These are phyloP conservation scores for Aspergillus heteromorphus DNA, from an alignment of 495 filamentous ascomycete genomes.

Conservation along the genomic window DNA sequence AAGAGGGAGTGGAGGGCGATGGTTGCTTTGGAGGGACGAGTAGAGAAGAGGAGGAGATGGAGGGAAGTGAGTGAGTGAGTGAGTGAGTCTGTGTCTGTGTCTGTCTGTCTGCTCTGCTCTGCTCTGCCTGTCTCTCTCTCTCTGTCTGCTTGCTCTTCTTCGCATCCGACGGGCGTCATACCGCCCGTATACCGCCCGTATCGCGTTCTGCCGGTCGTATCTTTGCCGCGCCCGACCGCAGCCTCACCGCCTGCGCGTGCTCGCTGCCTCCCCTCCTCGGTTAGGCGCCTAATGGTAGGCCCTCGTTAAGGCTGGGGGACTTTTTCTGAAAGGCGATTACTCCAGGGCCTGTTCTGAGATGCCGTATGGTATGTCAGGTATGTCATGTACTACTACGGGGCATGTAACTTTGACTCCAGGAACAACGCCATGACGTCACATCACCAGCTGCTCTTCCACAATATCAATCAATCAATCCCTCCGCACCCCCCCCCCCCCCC, in stretches of 20 bases:
- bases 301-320: too few relatives aligned
- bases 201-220: conserved; percentile 18
- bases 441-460: neutral
- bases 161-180: conserved; percentile 21
- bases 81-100: too few relatives aligned
- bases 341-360: too few relatives aligned
- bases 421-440: neutral
- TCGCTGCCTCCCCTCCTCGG: neutral
- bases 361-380: too few relatives aligned
- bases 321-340: too few relatives aligned
- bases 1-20: conserved; percentile 21
- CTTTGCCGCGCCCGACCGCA: conserved; percentile 13
- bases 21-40: conserved; percentile 11
- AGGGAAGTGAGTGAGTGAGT: neutral
- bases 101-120: neutral
- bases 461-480: neutral
- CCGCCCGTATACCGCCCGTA: conserved; percentile 14
- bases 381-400: neutral
- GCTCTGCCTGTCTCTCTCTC: neutral
- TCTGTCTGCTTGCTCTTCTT: too few relatives aligned
- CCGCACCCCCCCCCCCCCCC: neutral
- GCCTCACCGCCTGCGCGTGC: conserved; percentile 25
- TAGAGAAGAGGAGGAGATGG: conserved; percentile 26
- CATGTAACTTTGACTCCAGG: neutral
- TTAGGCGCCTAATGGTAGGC: neutral